These are phyloP conservation scores for Scenedesmus sp. DNA, from an alignment of 163 green algal species.

Conservation along the genomic window DNA sequence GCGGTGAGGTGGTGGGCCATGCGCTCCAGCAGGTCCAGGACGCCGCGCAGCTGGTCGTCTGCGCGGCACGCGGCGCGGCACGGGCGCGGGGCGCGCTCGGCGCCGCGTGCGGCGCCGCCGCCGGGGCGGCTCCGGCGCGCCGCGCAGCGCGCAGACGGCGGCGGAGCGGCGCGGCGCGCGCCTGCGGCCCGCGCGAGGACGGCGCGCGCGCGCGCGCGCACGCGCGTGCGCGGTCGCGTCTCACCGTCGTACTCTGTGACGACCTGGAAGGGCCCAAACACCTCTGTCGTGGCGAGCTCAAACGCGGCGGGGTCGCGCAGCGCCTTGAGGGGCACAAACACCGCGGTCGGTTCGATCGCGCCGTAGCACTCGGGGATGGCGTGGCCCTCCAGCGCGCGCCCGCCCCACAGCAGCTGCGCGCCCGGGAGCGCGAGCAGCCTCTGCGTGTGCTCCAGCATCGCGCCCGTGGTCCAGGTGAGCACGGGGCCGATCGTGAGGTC, in stretches of 20 bases:
- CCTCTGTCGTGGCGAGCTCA: slow-evolving; percentile 88
- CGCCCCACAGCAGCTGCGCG: slow-evolving; percentile 89
- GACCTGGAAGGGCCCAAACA: slow-evolving; percentile 98
- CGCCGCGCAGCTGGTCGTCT: slow-evolving; percentile 80
- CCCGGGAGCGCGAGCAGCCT: slow-evolving; percentile 88
- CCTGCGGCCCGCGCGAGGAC: too few relatives aligned
- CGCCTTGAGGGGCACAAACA: slow-evolving; percentile 91
- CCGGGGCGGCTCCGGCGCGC: not conserved
- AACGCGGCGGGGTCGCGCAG: slow-evolving; percentile 62
- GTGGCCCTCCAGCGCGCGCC: slow-evolving; percentile 86
- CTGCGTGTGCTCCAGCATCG: slow-evolving; percentile 85
- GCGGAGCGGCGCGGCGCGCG: too few relatives aligned
- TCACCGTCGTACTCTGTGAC: slow-evolving; percentile 38
- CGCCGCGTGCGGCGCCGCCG: too few relatives aligned
- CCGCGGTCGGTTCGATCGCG: slow-evolving; percentile 94
- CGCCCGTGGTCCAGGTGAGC: slow-evolving; percentile 87
- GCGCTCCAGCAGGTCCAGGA: slow-evolving; percentile 89
- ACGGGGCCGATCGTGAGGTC: slow-evolving; percentile 95
- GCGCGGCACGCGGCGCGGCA: not conserved
- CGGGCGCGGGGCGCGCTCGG: too few relatives aligned
- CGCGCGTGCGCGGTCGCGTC: too few relatives aligned
- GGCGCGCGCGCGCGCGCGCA: too few relatives aligned
- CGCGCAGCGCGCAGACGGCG: too few relatives aligned
- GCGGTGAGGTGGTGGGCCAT: slow-evolving; percentile 97
- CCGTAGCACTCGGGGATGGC: slow-evolving; percentile 90